Base-by-base conservation (phyloP, 179 eudicot genomes). In the Heliamphora pulchella region DNA sequence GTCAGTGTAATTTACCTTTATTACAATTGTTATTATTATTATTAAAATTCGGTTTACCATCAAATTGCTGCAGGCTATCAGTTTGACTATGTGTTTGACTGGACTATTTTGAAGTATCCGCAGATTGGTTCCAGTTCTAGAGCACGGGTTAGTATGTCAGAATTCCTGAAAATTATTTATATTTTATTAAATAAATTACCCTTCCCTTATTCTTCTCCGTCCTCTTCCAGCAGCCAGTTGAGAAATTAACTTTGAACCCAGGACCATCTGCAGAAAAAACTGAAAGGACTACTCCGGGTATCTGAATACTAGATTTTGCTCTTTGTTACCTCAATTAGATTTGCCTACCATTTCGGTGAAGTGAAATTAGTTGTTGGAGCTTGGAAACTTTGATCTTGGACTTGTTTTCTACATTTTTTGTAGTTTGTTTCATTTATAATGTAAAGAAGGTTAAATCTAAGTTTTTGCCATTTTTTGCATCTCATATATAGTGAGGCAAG, bases 191-290 rank as follows among this genome's bases (percentile, higher is more conserved):
- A 9, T 9, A 8, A 59, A 44, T 44, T 39, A 59, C 54, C 17
- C 62, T 14, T n/a, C 5, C 51, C 51, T 46, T 69, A 64, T 77
- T 78, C 78, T 51, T 51, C 11, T 80, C 68, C 17, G 70, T 71
- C 11, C 44, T 72, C 53, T 81, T 72, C 31, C 82, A 65, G 81
- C 88, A 85, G 85, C 83, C 91, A 44, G 90, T 85, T 74, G 86
- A 88, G 78, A 96, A 89, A 84, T 77, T 81, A 77, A 80, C 88
- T 70, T 53, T 83, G 80, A 89, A 84, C 76, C 81, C 87, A 4
- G 97, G 99, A 55, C 91, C 97, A 74, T 86, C 96, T 79, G 89
- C 79, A 31, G 94, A 92, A 82, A 92, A 86, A 85, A 89, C 86
- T 48, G 94, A 89, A 81, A 91, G 86, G 83, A 83, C 93, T 71